phyloP scores from a whole-genome alignment of 192 early-diverging fungal species.

The Backusella mclennaniae region DNA sequence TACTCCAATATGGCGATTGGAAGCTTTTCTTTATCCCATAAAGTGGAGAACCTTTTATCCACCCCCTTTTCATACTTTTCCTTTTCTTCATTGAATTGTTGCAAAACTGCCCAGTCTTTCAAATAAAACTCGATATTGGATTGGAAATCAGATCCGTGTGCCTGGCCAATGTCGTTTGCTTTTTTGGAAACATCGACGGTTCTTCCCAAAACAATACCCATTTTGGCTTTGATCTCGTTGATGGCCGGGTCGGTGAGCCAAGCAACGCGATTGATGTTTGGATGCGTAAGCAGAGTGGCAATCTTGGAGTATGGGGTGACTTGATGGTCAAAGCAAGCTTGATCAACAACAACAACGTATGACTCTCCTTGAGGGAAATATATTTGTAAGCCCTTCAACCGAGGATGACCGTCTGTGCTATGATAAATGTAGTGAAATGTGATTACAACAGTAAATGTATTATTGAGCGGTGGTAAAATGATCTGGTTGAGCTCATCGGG shows the following conservation, averaged over 20 bases:
- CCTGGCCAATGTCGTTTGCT: neutral
- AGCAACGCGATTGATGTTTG: neutral
- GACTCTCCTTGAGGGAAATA: neutral
- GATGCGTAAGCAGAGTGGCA: conserved; percentile 10
- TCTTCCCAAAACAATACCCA: neutral
- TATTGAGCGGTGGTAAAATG: neutral
- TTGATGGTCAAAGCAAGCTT: neutral
- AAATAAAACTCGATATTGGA: neutral
- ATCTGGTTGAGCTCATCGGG: neutral
- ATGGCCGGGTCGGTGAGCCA: neutral
- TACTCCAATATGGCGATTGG: neutral
- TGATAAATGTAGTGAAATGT: neutral
- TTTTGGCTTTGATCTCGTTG: neutral
- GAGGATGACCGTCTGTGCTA: neutral
- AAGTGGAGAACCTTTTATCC: neutral
- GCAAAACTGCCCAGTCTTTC: neutral
- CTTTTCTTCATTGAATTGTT: neutral
- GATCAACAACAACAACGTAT: conserved; percentile 12
- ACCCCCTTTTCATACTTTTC: neutral
- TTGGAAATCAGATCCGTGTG: neutral
- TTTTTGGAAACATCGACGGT: conserved; percentile 8
- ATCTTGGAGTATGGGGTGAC: neutral
- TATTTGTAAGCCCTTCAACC: conserved; percentile 14
- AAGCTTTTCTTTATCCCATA: conserved; percentile 9
- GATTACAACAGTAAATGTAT: neutral